Percentiles rank a stretch among this genome's conserved stretches.
These are phyloP conservation scores for Monsonia emarginata DNA, from an alignment of 441 rosid species.

Conservation along the genomic window DNA sequence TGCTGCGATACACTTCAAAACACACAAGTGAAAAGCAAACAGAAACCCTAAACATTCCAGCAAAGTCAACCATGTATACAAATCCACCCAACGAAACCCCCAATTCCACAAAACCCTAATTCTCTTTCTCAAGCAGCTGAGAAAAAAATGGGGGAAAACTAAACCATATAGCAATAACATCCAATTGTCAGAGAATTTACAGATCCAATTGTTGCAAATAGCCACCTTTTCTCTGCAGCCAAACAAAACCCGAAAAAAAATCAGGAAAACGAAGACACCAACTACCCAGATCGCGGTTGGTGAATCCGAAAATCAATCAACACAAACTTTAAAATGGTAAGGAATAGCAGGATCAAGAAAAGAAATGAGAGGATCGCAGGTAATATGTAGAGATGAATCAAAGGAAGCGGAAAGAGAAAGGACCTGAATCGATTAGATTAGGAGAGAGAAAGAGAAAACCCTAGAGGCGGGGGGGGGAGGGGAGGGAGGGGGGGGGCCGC, in stretches of 20 bases:
- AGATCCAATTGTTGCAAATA: neutral
- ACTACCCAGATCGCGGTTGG: neutral
- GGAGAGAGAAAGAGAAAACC: neutral
- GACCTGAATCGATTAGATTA: neutral
- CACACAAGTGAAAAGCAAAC: neutral
- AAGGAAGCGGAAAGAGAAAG: neutral
- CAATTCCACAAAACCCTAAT: neutral
- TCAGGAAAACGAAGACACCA: neutral
- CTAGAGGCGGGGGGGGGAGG: neutral
- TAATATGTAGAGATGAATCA: neutral
- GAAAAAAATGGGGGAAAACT: too few species aligned
- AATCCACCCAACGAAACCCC: neutral
- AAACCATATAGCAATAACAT: too few species aligned
- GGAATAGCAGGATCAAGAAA: neutral
- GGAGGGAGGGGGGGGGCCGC: neutral
- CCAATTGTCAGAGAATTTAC: neutral
- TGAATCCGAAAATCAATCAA: neutral
- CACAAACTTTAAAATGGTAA: neutral
- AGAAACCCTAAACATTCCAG: neutral
- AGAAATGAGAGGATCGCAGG: neutral
- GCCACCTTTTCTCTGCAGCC: neutral
- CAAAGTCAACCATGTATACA: neutral
- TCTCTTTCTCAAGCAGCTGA: too few species aligned
- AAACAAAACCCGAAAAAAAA: neutral
- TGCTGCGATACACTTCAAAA: neutral